These are phyloP conservation scores for Aegilops tauschii DNA, from an alignment of 176 grass and related monocot species.

Conservation along the genomic window DNA sequence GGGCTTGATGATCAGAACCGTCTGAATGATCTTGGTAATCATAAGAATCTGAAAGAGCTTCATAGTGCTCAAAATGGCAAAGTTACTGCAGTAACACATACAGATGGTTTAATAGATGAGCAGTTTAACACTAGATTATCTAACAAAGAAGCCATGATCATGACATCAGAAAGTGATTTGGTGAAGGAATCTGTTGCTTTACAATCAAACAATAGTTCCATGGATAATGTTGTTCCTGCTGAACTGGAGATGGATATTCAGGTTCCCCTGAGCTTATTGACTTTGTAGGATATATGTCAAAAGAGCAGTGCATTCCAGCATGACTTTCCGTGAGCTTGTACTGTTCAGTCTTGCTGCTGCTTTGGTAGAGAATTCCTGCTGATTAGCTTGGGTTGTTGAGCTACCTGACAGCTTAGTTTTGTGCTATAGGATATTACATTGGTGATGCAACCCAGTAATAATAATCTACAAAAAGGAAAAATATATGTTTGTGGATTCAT, in stretches of 20 bases:
- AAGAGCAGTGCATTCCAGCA: slow-evolving; percentile 24
- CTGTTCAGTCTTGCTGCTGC: slow-evolving; percentile 3
- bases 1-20: slow-evolving; percentile 21
- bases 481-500: slow-evolving; percentile 20
- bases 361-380: slow-evolving; percentile 20
- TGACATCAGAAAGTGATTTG: slow-evolving; percentile 30
- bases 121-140: slow-evolving; percentile 35
- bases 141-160: slow-evolving; percentile 24
- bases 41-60: not conserved
- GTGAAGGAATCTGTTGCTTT: slow-evolving; percentile 36
- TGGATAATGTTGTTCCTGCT: slow-evolving; percentile 35
- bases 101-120: slow-evolving; percentile 29
- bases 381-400: slow-evolving; percentile 21
- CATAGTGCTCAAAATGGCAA: not conserved
- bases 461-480: slow-evolving; percentile 23
- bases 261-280: slow-evolving; percentile 18
- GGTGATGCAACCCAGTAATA: slow-evolving; percentile 25
- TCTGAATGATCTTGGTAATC: slow-evolving; percentile 12
- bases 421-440: slow-evolving; percentile 27
- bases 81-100: slow-evolving; percentile 27
- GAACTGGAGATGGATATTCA: slow-evolving; percentile 47
- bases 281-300: slow-evolving; percentile 29
- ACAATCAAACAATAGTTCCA: slow-evolving; percentile 24
- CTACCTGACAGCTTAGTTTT: slow-evolving; percentile 20
- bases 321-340: not conserved